Evolutionary conservation across 805 yeast genomes (phyloP).

Genomic region (Dipodascopsis uninucleata): DNA sequence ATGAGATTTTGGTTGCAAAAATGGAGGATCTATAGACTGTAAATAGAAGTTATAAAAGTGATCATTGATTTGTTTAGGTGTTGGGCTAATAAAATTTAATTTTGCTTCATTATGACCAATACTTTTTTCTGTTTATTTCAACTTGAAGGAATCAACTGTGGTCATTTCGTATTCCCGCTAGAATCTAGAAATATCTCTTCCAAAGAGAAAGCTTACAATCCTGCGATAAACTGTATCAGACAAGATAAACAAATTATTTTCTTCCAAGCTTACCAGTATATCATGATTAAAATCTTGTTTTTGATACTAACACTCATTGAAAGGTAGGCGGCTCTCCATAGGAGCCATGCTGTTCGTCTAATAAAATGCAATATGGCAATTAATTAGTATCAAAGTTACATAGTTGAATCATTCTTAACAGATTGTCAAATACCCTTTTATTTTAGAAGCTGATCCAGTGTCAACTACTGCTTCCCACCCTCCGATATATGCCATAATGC

Average conservation of each 20-base stretch:
- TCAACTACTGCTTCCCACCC: constrained; percentile 27
- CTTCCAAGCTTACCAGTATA: constrained; percentile 17
- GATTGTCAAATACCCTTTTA: constrained; percentile 17
- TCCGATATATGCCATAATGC: constrained; percentile 65
- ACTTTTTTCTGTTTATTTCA: too few species aligned
- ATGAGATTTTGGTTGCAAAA: constrained; percentile 15
- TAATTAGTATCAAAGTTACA: neutral
- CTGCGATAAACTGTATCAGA: constrained; percentile 5
- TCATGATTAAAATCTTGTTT: constrained; percentile 24
- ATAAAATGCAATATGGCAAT: neutral
- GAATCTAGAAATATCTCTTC: constrained; percentile 25
- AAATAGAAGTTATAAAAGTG: too few species aligned
- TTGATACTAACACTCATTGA: constrained; percentile 26
- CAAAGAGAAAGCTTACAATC: constrained; percentile 23
- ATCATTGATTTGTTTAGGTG: too few species aligned
- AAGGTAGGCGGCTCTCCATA: constrained; percentile 68
- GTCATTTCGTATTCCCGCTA: too few species aligned
- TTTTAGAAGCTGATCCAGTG: constrained; percentile 15
- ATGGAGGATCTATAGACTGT: too few species aligned
- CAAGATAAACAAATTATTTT: neutral
- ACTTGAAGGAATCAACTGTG: too few species aligned
- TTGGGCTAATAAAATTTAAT: too few species aligned
- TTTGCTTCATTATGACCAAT: too few species aligned
- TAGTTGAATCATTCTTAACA: neutral
- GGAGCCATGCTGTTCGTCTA: constrained; percentile 57